Base-by-base conservation (phyloP, 164 flowering plant species). In the Tetracentron sinense region DNA sequence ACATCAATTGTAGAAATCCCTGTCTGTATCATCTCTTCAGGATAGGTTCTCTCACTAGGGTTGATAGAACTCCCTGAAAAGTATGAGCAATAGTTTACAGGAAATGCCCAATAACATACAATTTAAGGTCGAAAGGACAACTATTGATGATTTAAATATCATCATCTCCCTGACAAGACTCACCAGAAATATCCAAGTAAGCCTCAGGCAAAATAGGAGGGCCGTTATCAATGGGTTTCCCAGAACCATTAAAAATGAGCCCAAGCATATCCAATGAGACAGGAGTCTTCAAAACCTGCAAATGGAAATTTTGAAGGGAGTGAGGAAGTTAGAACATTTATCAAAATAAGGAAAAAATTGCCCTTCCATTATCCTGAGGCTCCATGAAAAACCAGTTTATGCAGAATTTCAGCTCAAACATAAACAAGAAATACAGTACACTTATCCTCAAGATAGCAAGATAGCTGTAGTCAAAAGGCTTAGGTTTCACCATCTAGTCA, bases 41-140 rank as follows among this genome's bases (percentile, higher is more conserved):
- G 97, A 71, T 94, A 94, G 97, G 99, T 91, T 79, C 99, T 87
- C 81, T 94, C 99, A 75, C 96, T 91, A 61, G 99, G 99, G 67
- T 94, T 89, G 69, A 94, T 95, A 25, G 99, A 95, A 79, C 96
- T 92, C 62, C 99, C 97, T 92, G 73, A 31, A 55, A 65, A 30
- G 42, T 53, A 57, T 16, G n/a, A 49, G 28, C 29, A 48, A 38
- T 19, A 64, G 19, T 23, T 49, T 20, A 68, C 28, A 63, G 25
- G 50, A 66, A 56, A n/a, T 25, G 56, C 38, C 4, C 16, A 22
- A 69, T 22, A 42, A 27, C 23, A 25, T 0, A 49, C 12, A 35
- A 1, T 35, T 16, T 25, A 25, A 57, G 26, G 25, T 29, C 30
- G 27, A 69, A 5, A 30, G n/a, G 38, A n/a, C n/a, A n/a, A n/a